These are phyloP conservation scores for Tricholoma sp. DNA, from an alignment of 768 basidiomycete species.

Conservation along the genomic window DNA sequence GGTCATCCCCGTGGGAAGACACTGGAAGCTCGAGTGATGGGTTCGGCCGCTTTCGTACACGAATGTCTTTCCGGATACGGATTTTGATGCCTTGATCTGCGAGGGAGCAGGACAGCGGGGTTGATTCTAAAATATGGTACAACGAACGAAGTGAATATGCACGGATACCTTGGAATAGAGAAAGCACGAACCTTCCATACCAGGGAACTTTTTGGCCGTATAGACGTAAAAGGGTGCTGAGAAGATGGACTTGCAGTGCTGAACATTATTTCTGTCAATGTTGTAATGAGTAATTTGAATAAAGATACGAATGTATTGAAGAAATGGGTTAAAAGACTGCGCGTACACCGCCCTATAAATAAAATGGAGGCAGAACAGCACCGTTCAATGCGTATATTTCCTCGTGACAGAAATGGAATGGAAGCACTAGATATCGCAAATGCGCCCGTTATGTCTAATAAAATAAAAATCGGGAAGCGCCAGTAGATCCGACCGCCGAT, in stretches of 20 bases:
- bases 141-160: background rate
- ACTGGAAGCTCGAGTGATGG: constrained; percentile 32
- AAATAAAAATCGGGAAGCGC: too few species aligned
- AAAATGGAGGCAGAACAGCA: background rate
- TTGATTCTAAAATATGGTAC: constrained; percentile 65
- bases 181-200: constrained; percentile 78
- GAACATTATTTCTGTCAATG: constrained; percentile 63
- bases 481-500: background rate
- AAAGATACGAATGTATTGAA: background rate
- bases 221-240: constrained; percentile 91
- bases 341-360: background rate
- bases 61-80: constrained; percentile 87
- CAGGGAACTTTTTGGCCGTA: constrained; percentile 94
- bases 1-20: constrained; percentile 17
- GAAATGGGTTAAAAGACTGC: background rate
- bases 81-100: constrained; percentile 98
- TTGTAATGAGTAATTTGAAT: background rate
- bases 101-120: constrained; percentile 80
- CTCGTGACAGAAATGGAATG: background rate
- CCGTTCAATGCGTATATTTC: background rate
- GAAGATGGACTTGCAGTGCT: constrained; percentile 86
- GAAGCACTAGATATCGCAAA: background rate
- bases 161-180: background rate
- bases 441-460: too few species aligned
- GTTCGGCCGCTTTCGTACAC: constrained; percentile 68